Base-by-base conservation (phyloP, 768 basidiomycete genomes). In the Podaxis pistillaris region DNA sequence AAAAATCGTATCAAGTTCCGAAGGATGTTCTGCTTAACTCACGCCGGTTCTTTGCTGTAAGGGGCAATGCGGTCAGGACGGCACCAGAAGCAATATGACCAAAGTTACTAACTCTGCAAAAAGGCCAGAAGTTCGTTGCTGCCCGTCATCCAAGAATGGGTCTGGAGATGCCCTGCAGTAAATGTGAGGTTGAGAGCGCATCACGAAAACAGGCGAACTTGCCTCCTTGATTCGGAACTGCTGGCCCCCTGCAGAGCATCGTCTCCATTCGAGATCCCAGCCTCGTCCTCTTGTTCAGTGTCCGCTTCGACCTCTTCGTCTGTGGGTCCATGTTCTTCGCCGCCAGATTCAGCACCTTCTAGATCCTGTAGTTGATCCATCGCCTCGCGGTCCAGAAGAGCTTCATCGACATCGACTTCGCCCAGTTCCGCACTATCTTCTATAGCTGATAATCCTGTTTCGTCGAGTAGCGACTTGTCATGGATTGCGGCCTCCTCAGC, bases 311-410 rank as follows among this genome's bases (percentile, higher is more conserved):
- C 66, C 17, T 66, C 68, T 15, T 66, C 69, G 50, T 70, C 71
- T 12, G 64, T 69, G 12, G 66, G 65, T 26, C 63, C 15, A 2
- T 37, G 30, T 5, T 72, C 70, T 54, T 64, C 68, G 0, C 75
- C 73, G 3, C 73, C 74, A 47, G 78, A 75, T 6, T 64, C 66
- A n/a, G 69, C 69, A 37, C 76, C 76, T 7, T 72, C 74, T 7
- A 72, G 69, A 53, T 76, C 69, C 13, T 71, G 68, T 8, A 62
- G 26, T 17, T 53, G 56, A 44, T 53, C 4, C 12, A 41, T 50
- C 19, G 56, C 26, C 41, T 38, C 58, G 12, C 41, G 4, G 22
- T 5, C 47, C 17, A 57, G 37, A 30, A 56, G 30, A 26, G 56
- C 58, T 40, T 60, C 62, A 22, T 51, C 28, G n/a, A 60, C 72